Evolutionary conservation across 1,284 basidiomycete species (phyloP).

Genomic region (Microbotryum intermedium): DNA sequence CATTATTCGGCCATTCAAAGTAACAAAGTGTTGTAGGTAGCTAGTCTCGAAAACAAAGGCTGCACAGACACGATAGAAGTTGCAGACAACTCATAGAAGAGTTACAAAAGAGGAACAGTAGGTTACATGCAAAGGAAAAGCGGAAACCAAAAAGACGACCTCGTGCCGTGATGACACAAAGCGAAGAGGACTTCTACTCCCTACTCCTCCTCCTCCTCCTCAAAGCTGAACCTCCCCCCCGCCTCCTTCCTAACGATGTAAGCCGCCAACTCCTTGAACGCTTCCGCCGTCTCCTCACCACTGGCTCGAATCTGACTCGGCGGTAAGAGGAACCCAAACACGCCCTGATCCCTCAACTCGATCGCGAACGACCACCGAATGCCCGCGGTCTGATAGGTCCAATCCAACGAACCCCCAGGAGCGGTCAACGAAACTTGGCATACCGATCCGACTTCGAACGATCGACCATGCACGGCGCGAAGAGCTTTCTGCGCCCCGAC

Average conservation of each 20-base stretch:
- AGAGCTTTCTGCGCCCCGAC: constrained; percentile 60
- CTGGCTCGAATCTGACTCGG: constrained; percentile 63
- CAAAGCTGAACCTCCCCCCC: constrained; percentile 19
- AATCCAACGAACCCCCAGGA: constrained; percentile 67
- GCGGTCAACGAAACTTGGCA: constrained; percentile 42
- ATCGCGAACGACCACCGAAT: constrained; percentile 68
- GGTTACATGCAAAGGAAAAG: too few relatives aligned
- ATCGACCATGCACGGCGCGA: constrained; percentile 38
- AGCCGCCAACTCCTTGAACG: constrained; percentile 56
- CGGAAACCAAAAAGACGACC: too few relatives aligned
- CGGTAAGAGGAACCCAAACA: constrained; percentile 71
- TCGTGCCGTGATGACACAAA: too few relatives aligned
- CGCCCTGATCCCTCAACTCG: constrained; percentile 72
- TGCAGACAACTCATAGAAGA: too few relatives aligned
- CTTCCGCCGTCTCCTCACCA: constrained; percentile 61
- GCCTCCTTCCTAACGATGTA: constrained; percentile 48
- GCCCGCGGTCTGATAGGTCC: constrained; percentile 51
- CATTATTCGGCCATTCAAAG: too few relatives aligned
- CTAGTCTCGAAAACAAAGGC: too few relatives aligned
- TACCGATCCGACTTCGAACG: constrained; percentile 49
- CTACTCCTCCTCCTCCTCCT: neutral
- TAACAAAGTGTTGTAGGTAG: too few relatives aligned
- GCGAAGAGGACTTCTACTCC: too few relatives aligned
- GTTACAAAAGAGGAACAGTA: too few relatives aligned
- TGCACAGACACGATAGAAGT: too few relatives aligned